Conservation (phyloP, 306 rosid species). For the Rubus idaeus region DNA sequence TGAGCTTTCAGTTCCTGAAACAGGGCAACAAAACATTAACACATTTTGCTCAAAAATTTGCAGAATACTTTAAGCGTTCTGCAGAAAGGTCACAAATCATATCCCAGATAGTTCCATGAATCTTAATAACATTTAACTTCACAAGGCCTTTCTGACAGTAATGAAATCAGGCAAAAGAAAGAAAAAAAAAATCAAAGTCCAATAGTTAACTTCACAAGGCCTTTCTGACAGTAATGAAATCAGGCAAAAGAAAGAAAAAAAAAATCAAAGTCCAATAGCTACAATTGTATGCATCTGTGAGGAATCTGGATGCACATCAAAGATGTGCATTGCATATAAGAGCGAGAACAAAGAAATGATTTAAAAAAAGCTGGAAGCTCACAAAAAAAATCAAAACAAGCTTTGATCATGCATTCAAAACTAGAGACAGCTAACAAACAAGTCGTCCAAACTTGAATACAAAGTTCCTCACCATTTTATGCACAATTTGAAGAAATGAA, state of each 20-base stretch:
- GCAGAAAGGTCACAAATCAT: neutral
- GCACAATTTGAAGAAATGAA: neutral
- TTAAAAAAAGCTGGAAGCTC: neutral
- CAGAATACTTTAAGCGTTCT: neutral
- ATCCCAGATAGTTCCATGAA: neutral
- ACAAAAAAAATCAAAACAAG: neutral
- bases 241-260: too few relatives aligned
- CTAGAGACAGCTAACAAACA: neutral
- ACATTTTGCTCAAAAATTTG: neutral
- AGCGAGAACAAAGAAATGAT: too few relatives aligned
- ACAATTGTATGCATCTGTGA: neutral
- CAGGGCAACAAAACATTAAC: neutral
- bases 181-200: neutral
- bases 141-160: neutral
- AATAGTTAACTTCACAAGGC: neutral
- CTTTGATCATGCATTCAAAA: constrained; percentile 2
- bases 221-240: neutral
- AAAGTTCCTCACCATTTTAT: too few relatives aligned
- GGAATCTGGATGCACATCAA: neutral
- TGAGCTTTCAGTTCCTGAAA: constrained; percentile 74
- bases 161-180: neutral
- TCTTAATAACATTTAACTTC: neutral
- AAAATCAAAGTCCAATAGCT: neutral
- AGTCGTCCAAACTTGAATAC: neutral
- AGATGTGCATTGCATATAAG: neutral